Evolutionary conservation across 805 yeast genomes (phyloP).

Genomic region (Yarrowia porcina): DNA sequence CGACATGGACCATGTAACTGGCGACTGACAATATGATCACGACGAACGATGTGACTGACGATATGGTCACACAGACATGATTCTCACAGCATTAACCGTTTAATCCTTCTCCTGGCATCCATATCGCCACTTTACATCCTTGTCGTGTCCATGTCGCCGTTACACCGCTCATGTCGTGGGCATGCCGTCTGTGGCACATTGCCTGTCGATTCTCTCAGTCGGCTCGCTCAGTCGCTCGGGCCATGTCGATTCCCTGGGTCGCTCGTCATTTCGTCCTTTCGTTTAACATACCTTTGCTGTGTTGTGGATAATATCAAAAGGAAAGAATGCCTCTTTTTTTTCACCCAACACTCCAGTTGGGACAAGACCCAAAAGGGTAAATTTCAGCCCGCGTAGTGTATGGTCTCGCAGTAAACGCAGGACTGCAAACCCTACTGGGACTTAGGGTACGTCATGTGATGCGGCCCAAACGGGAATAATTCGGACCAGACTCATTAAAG

Average conservation of each 20-base stretch:
- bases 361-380: constrained; percentile 24
- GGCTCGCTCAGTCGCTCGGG: background rate
- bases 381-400: constrained; percentile 22
- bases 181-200: too few relatives aligned
- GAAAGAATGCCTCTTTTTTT: constrained; percentile 9
- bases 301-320: constrained; percentile 23
- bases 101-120: background rate
- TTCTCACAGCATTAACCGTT: background rate
- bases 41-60: too few relatives aligned
- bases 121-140: background rate
- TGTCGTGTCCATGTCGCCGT: background rate
- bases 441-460: constrained; percentile 13
- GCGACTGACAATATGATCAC: too few relatives aligned
- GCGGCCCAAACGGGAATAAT: background rate
- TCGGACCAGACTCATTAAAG: fast-evolving
- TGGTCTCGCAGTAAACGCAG: constrained; percentile 6
- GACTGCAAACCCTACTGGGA: constrained; percentile 9
- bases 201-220: background rate
- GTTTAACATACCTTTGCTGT: constrained; percentile 24
- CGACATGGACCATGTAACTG: too few relatives aligned
- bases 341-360: constrained; percentile 17
- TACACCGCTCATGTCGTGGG: background rate
- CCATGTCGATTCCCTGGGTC: too few relatives aligned
- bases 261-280: background rate
- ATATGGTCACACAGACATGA: too few relatives aligned